Base-by-base conservation (phyloP, 306 rosid species). In the Parietaria judaica region DNA sequence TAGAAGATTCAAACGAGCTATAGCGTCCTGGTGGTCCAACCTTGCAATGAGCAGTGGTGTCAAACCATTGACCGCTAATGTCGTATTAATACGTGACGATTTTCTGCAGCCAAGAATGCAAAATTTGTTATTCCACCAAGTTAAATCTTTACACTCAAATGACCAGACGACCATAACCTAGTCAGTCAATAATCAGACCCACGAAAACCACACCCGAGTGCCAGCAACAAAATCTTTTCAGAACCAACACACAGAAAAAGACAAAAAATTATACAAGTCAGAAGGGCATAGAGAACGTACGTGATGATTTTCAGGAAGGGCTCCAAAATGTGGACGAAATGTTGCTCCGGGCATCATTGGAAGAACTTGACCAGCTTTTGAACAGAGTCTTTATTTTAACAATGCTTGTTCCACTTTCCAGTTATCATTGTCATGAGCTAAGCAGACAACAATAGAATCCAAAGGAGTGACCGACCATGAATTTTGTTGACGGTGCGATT, bases 271-370 rank as follows among this genome's bases (percentile, higher is more conserved):
- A 53, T 11, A 61, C 56, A 72, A 58, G 70, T 50, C 64, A 6
- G 68, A 77, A 36, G 68, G 57, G 53, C 7, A 64, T 39, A 65
- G 64, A 62, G 76, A 36, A 62, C 78, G 43, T 82, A 88, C 99
- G 97, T 94, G 79, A 94, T 88, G 55, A 94, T 94, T 84, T 94
- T 94, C 88, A 94, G 73, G 82, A 94, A 94, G 39, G 99, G 90
- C 77, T 94, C 99, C 88, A 94, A 71, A 82, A 86, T 94, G 80
- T 88, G 90, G 48, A 88, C 97, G 61, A 94, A 94, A 81, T 94
- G 79, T 66, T 79, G 97, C 76, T 94, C 99, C 15, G 95, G 99
- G 72, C 99, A 94, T 78, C 81, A 65, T 70, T 94, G 94, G 84
- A 94, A 94, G 80, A 94, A 94, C 76, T 79, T 94, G 76, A 94